Percentiles rank a stretch among this genome's conserved stretches.
phyloP scores from a whole-genome alignment of 2,329 filamentous ascomycete genomes.

The Fusarium lyarnte region DNA sequence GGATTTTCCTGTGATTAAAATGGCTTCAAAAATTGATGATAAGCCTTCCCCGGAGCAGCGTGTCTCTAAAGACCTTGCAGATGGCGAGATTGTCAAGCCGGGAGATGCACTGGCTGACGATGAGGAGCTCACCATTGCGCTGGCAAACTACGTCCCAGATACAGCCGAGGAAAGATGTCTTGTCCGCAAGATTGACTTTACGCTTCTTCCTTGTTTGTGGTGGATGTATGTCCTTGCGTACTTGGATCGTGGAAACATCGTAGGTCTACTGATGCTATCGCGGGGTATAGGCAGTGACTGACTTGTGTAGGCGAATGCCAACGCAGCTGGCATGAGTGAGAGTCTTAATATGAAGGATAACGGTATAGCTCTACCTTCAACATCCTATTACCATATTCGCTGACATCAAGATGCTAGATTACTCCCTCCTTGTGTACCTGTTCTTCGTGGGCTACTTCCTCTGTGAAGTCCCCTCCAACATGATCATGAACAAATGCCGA shows the following conservation, averaged over 20 bases:
- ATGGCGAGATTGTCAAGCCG: not conserved
- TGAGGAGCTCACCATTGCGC: constrained; percentile 1
- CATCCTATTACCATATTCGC: not conserved
- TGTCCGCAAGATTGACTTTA: constrained; percentile 56
- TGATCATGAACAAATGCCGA: constrained; percentile 58
- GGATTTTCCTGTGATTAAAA: not conserved
- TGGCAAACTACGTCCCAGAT: constrained; percentile 15
- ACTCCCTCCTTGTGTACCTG: not conserved
- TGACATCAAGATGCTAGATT: not conserved
- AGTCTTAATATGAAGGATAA: not conserved
- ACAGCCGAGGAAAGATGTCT: constrained; percentile 48
- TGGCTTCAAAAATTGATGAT: not conserved
- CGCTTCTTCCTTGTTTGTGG: constrained; percentile 59
- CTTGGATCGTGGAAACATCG: constrained; percentile 45
- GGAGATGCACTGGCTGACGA: not conserved
- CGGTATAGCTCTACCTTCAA: not conserved
- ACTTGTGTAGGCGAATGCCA: not conserved
- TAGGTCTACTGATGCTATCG: constrained; percentile 9
- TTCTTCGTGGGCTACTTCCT: constrained; percentile 65
- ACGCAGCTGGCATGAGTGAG: constrained; percentile 1
- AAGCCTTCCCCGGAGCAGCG: rapidly evolving
- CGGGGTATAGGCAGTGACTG: not conserved
- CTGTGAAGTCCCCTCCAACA: constrained; percentile 64
- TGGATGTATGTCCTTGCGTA: constrained; percentile 45
- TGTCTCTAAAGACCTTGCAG: not conserved